Percentiles rank a stretch among this genome's conserved stretches.
Conservation (phyloP, 2,329 filamentous ascomycete genomes). For the Cordyceps farinosa region DNA sequence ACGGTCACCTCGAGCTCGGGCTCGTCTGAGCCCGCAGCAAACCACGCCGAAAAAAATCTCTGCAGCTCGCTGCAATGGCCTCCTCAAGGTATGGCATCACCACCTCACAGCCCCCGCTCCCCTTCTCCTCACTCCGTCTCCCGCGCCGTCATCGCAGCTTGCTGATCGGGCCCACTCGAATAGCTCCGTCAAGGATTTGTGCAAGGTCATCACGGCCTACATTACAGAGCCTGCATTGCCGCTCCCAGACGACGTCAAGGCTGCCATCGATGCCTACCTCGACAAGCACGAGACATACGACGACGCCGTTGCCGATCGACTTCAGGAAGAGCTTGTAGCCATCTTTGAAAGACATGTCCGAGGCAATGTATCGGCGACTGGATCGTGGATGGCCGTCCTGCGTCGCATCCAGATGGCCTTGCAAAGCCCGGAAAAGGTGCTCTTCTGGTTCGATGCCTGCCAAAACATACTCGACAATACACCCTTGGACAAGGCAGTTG, state of each 20-base stretch:
- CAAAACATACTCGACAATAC: constrained; percentile 42
- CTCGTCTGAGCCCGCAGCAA: constrained; percentile 19
- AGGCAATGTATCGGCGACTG: constrained; percentile 53
- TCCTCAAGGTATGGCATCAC: constrained; percentile 17
- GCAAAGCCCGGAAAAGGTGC: constrained; percentile 56
- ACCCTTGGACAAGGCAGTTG: constrained; percentile 58
- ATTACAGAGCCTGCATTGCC: constrained; percentile 51
- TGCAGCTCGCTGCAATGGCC: constrained; percentile 15
- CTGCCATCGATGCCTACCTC: constrained; percentile 63
- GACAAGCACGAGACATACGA: constrained; percentile 65
- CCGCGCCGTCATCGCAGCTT: constrained; percentile 18
- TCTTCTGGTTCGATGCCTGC: constrained; percentile 67
- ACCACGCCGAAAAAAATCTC: constrained; percentile 14
- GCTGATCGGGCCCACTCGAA: constrained; percentile 22
- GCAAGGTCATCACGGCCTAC: constrained; percentile 53
- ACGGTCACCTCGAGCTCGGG: constrained; percentile 6
- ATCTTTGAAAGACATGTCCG: constrained; percentile 64
- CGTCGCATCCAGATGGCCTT: constrained; percentile 62
- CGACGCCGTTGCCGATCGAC: constrained; percentile 63
- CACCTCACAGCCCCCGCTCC: neutral
- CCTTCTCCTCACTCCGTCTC: neutral
- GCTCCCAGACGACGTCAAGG: constrained; percentile 62
- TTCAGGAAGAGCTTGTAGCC: constrained; percentile 68
- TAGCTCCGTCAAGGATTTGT: constrained; percentile 55
- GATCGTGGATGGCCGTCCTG: constrained; percentile 66